Percentiles rank a stretch among this genome's conserved stretches.
Conservation (phyloP, 192 early-diverging fungal genomes). For the Thoreauomyces humboldtii region DNA sequence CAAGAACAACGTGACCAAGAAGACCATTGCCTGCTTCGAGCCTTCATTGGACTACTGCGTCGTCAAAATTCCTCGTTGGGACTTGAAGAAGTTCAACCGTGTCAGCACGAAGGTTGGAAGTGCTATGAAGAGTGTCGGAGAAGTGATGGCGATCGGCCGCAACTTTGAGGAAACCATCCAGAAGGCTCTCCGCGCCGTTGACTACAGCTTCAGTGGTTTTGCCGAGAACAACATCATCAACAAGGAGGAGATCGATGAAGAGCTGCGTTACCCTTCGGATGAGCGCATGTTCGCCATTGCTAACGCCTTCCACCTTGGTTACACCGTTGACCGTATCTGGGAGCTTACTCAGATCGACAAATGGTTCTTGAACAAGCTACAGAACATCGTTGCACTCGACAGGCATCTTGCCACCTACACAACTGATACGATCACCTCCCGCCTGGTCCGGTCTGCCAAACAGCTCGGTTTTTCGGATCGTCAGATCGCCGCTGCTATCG, state of each 20-base stretch:
- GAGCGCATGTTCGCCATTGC: constrained; percentile 95
- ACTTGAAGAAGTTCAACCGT: constrained; percentile 90
- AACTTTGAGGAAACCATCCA: constrained; percentile 95
- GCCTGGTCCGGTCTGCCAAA: constrained; percentile 73
- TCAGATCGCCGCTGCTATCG: constrained; percentile 70
- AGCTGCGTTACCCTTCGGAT: constrained; percentile 87
- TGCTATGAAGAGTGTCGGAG: constrained; percentile 95
- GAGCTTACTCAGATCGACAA: constrained; percentile 89
- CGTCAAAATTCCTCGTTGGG: constrained; percentile 97
- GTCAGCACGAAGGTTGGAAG: constrained; percentile 82
- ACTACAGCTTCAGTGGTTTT: constrained; percentile 84
- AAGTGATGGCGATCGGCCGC: constrained; percentile 98
- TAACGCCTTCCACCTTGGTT: constrained; percentile 89
- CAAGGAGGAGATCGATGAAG: constrained; percentile 79
- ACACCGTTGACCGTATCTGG: constrained; percentile 88
- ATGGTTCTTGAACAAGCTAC: constrained; percentile 97
- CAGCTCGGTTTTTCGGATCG: constrained; percentile 96
- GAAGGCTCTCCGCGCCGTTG: constrained; percentile 91
- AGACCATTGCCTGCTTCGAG: constrained; percentile 95
- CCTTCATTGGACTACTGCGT: constrained; percentile 94
- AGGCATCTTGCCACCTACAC: constrained; percentile 62
- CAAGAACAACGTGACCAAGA: constrained; percentile 87
- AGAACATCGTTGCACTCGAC: constrained; percentile 82
- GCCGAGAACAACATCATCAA: constrained; percentile 61
- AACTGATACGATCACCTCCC: constrained; percentile 56